phyloP scores from a whole-genome alignment of 2,329 filamentous ascomycete species.

The Colletotrichum sp. region DNA sequence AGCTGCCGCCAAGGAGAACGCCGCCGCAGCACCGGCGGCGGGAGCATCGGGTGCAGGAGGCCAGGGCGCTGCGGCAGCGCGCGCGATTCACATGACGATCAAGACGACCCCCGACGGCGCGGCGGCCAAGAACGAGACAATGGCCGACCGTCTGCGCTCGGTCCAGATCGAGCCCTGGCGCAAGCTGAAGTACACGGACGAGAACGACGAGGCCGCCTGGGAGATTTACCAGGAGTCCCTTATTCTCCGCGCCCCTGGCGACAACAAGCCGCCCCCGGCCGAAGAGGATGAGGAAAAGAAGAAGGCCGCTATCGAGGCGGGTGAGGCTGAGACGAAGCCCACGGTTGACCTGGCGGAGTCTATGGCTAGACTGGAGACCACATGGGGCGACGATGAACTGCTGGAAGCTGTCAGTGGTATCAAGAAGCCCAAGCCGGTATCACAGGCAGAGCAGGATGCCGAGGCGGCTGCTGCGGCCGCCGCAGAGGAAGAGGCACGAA shows the following conservation, averaged over 20 bases:
- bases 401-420: constrained; percentile 53
- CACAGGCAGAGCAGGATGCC: constrained; percentile 30
- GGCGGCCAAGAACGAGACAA: constrained; percentile 70
- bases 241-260: constrained; percentile 48
- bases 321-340: not conserved
- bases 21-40: constrained; percentile 40
- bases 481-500: constrained; percentile 30
- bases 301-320: constrained; percentile 20
- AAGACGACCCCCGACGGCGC: constrained; percentile 77
- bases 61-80: constrained; percentile 63
- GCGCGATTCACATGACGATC: constrained; percentile 85
- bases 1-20: constrained; percentile 38
- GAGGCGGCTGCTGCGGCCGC: constrained; percentile 26
- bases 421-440: constrained; percentile 30
- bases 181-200: constrained; percentile 79
- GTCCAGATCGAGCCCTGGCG: constrained; percentile 88
- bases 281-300: constrained; percentile 28
- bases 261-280: not conserved
- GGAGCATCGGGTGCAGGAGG: constrained; percentile 36
- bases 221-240: constrained; percentile 76
- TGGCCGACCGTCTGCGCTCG: constrained; percentile 74
- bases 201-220: constrained; percentile 79
- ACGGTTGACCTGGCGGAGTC: constrained; percentile 34
- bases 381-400: constrained; percentile 49
- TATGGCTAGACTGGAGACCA: constrained; percentile 43